Evolutionary conservation across 2,329 filamentous ascomycete species (phyloP).

Genomic region (Aspergillus cejpii): DNA sequence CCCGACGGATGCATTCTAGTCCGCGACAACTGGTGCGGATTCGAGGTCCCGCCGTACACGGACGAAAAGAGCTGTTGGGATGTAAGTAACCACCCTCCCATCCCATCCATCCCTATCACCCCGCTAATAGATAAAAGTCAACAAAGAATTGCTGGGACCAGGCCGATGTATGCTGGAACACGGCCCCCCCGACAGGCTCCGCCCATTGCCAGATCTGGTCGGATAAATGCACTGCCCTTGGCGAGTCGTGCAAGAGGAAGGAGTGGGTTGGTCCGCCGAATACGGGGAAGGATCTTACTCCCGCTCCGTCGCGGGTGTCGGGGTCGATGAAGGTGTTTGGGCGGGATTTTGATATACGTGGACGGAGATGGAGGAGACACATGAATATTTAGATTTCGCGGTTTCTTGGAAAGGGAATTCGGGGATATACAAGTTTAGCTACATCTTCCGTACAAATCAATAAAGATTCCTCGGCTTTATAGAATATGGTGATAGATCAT

Average conservation of each 20-base stretch:
- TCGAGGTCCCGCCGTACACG: slow-evolving; percentile 53
- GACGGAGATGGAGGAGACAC: neutral
- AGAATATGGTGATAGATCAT: no score
- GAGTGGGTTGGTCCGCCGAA: slow-evolving; percentile 42
- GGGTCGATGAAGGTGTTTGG: slow-evolving; percentile 2
- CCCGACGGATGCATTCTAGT: slow-evolving; percentile 54
- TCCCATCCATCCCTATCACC: neutral
- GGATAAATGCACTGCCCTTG: slow-evolving; percentile 50
- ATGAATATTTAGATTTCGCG: neutral
- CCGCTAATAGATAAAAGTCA: slow-evolving; percentile 23
- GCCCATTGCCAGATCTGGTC: slow-evolving; percentile 58
- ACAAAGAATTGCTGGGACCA: slow-evolving; percentile 55
- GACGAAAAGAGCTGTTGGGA: slow-evolving; percentile 55
- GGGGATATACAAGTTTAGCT: no score
- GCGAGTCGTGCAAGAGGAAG: slow-evolving; percentile 36
- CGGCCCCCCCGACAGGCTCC: slow-evolving; percentile 53
- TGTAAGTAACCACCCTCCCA: slow-evolving; percentile 22
- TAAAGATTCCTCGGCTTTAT: no score
- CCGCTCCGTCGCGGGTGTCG: slow-evolving; percentile 3
- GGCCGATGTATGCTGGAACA: slow-evolving; percentile 52
- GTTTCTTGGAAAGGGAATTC: no score
- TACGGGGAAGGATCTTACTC: slow-evolving; percentile 37
- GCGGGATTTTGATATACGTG: neutral
- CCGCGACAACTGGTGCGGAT: slow-evolving; percentile 67
- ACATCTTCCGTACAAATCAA: no score